Conservation (phyloP, 2,329 filamentous ascomycete species). For the Colletotrichum sublineola region DNA sequence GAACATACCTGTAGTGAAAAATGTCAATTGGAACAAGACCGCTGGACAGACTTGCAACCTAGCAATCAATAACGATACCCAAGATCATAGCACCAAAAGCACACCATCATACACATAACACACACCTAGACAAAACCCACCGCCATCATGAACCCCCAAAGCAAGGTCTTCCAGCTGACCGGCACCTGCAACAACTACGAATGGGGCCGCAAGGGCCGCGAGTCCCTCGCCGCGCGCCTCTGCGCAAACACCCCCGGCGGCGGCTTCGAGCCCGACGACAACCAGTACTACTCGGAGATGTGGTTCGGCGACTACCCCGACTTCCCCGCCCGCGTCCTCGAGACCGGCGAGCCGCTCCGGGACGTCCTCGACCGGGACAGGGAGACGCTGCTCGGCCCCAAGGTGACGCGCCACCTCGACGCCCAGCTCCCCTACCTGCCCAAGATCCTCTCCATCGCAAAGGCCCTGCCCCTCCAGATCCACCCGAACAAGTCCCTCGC, state of each 20-base stretch:
- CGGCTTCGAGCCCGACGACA: conserved; percentile 74
- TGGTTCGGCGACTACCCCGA: conserved; percentile 85
- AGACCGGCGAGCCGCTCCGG: conserved; percentile 73
- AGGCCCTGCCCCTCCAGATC: conserved; percentile 80
- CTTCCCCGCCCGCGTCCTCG: conserved; percentile 73
- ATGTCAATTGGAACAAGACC: background rate
- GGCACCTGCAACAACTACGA: conserved; percentile 71
- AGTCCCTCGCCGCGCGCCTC: conserved; percentile 75
- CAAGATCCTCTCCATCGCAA: conserved; percentile 78
- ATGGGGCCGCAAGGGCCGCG: conserved; percentile 77
- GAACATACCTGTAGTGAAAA: background rate
- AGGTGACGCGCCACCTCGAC: conserved; percentile 70
- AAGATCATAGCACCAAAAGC: background rate
- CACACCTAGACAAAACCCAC: background rate
- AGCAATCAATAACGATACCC: background rate
- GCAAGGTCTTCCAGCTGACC: conserved; percentile 59
- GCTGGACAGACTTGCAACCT: too few species aligned
- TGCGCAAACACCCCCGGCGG: conserved; percentile 74
- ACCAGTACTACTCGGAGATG: conserved; percentile 73
- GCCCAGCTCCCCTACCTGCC: conserved; percentile 78
- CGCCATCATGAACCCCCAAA: conserved; percentile 39
- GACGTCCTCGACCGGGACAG: conserved; percentile 73
- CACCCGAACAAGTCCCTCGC: conserved; percentile 80
- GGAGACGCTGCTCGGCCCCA: conserved; percentile 73
- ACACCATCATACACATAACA: background rate